Base-by-base conservation (phyloP, 148 eudicot genomes). In the Salicornia ramosissima region DNA sequence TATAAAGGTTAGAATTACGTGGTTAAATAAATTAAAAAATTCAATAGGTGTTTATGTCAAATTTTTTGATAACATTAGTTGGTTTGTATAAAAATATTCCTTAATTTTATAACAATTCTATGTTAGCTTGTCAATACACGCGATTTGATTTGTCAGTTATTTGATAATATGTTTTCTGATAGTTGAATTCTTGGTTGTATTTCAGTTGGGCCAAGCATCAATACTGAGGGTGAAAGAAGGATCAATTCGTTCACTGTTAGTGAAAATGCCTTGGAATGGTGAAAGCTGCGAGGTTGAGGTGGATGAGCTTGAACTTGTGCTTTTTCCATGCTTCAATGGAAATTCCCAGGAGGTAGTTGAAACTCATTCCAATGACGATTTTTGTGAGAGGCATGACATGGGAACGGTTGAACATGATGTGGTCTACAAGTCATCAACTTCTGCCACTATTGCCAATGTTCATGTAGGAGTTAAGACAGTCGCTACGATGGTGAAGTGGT, bases 381-480 rank as follows among this genome's bases (percentile, higher is more conserved):
- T 25, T 31, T 21, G 25, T 60, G 36, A 29, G 26, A 72, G 28
- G 42, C 51, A 74, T 65, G 83, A 74, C 22, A 31, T 57, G 22
- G 80, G 74, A 74, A 80, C 79, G 39, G 66, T 29, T 68, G 82
- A 77, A n/a, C 69, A 61, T 76, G 84, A 85, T 33, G 33, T 49
- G 36, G 70, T 34, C 49, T 68, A 66, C 42, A 71, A 64, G 58
- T 50, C 75, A 14, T 67, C 70, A 26, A 58, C 73, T 65, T 67
- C 88, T 55, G 55, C 79, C 45, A 58, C 73, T 65, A 65, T 87
- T 55, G 55, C 79, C 45, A 83, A 80, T 79, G 88, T 94, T 72
- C 99, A 90, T 75, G 93, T 90, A 81, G 99, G 99, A 75, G 99
- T 94, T 52, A 90, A 88, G 83, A 81, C 89, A 5, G 84, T 94